Evolutionary conservation across 2,329 filamentous ascomycete genomes (phyloP), one percentile per base, ranked within the genome.

Genomic region (Ambrosiella xylebori): DNA sequence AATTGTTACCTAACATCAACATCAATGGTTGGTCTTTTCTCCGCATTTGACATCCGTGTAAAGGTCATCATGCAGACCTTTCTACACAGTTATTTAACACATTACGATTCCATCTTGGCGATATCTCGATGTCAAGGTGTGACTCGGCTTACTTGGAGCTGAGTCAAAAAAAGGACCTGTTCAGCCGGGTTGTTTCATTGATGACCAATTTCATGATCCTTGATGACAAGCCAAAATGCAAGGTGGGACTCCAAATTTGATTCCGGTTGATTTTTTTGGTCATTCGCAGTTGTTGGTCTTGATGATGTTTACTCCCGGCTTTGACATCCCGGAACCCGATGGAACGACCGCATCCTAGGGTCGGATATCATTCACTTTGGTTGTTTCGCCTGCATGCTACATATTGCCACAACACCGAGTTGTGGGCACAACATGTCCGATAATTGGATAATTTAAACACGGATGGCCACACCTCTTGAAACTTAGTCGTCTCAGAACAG

Each of bases 161-260:
- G 3, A n/a, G n/a, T 12, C n/a, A n/a, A n/a, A 11, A 41, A n/a
- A 41, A 2, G 39, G 39, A 11, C 11, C 39, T 11, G 39, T 11
- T 12, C 39, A 41, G 11, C 39, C 11, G n/a, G 39, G 5, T n/a
- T 41, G 39, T 41, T 41, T 41, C 39, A 41, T 41, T 41, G 39
- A 27, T 57, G 41, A 57, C 55, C 15, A 38, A 57, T 57, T 27
- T 17, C 7, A 12, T 15, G 27, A 51, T 51, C 55, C 55, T 57
- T 57, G 38, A 37, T 57, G 55, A 57, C 55, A 57, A 17, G 19
- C 15, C 19, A 37, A 57, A 57, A 57, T 36, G 17, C 47, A 36
- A 35, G 27, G 27, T 3, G 27, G 27, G 27, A 27, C 27, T 27
- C 27, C 27, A 27, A 27, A 27, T 27, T 27, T 27, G 27, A 27